Base-by-base conservation (phyloP, 2,329 filamentous ascomycete species). In the Fusarium burgessii region DNA sequence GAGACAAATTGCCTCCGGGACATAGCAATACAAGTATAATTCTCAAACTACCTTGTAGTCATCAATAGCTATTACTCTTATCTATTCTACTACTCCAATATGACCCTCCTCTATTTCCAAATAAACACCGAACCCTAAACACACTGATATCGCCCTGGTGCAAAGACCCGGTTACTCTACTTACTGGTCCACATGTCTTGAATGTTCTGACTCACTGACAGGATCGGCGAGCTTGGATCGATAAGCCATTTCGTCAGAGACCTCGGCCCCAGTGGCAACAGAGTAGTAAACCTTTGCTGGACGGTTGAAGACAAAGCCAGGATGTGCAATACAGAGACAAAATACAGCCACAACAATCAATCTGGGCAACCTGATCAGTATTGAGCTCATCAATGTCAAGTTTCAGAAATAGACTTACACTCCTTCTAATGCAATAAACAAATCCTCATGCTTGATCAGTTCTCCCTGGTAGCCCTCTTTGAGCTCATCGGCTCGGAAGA, bases 401-500 rank as follows among this genome's bases (percentile, higher is more conserved):
- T 12, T 7, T 1, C n/a, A 13, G 3, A 5, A 40, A 8, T 14
- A 35, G 3, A 70, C 76, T 66, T 47, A 77, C 75, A 69, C 62
- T 47, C 81, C 82, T 74, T 86, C 84, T 5, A 86, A 68, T 0
- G 71, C 80, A 50, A 86, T 84, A 61, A 86, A 86, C 2, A 82
- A 70, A 0, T 74, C 72, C 69, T 86, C 76, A 42, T 85, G 77
- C 40, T 76, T 77, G 54, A 88, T 85, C 63, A 89, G 75, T 18
- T 81, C 76, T 2, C 86, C 87, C 8, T 70, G 74, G 79, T 86
- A 90, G 3, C 88, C 88, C 33, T 86, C 82, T 51, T 83, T 84
- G 54, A 90, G 74, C 78, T 90, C 88, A 0, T 85, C 84, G 17
- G 88, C 84, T 25, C 89, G 83, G 71, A 87, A 91, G 36, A 87